These are phyloP conservation scores for Paecilomyces variotii DNA, from an alignment of 2,329 filamentous ascomycete species.

Conservation along the genomic window DNA sequence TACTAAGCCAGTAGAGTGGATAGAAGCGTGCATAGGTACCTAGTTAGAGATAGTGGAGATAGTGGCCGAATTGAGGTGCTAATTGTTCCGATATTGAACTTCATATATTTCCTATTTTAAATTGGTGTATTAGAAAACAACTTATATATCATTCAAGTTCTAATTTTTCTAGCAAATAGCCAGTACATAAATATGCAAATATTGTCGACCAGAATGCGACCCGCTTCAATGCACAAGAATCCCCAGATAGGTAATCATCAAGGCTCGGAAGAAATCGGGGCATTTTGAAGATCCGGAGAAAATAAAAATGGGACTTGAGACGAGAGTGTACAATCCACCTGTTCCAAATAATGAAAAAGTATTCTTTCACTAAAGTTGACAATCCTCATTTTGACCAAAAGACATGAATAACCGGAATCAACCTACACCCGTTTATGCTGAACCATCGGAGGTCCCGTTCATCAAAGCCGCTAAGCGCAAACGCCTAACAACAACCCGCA, in stretches of 20 bases:
- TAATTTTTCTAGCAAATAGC: too few species aligned
- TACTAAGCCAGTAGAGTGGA: too few species aligned
- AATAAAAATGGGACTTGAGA: neutral
- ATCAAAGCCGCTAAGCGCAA: slow-evolving; percentile 21
- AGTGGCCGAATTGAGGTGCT: too few species aligned
- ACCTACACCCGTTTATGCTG: slow-evolving; percentile 14
- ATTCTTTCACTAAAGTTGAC: neutral
- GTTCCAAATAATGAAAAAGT: neutral
- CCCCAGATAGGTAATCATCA: neutral
- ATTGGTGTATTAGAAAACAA: too few species aligned
- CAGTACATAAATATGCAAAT: too few species aligned
- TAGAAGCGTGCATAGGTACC: too few species aligned
- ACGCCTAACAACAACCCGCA: slow-evolving; percentile 20
- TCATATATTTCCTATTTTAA: too few species aligned
- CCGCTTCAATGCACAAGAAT: too few species aligned
- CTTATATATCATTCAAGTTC: too few species aligned
- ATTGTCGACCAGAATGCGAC: too few species aligned
- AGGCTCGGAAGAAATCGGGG: neutral
- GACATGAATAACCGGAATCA: neutral
- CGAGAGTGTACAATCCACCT: neutral
- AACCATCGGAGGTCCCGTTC: slow-evolving; percentile 14
- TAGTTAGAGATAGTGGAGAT: too few species aligned
- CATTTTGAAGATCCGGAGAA: neutral
- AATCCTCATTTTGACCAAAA: neutral
- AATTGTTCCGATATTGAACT: too few species aligned